A percentile compares a stretch with the other conserved stretches of the same genome.
These are phyloP conservation scores for Colletotrichum magnum DNA, from an alignment of 2,329 filamentous ascomycete species.

Conservation along the genomic window DNA sequence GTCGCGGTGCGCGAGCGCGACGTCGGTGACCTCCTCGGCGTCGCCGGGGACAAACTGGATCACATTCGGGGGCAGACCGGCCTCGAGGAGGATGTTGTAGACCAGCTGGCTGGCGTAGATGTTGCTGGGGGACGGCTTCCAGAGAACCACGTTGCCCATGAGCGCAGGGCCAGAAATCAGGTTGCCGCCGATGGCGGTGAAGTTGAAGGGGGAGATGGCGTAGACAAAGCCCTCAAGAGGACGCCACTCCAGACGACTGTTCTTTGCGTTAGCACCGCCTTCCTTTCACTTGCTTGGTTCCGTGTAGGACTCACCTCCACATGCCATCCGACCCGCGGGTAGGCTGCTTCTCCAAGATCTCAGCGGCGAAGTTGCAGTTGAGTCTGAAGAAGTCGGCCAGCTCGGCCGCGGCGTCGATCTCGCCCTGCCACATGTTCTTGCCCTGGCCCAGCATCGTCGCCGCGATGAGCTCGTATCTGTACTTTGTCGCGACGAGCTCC, in stretches of 20 bases:
- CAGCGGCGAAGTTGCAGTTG: constrained; percentile 49
- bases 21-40: constrained; percentile 52
- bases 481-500: constrained; percentile 48
- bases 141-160: constrained; percentile 58
- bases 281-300: too few relatives aligned
- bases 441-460: constrained; percentile 58
- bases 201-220: constrained; percentile 58
- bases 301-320: constrained; percentile 54
- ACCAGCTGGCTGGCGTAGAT: constrained; percentile 53
- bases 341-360: constrained; percentile 55
- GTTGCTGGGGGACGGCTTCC: constrained; percentile 55
- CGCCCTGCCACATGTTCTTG: constrained; percentile 57
- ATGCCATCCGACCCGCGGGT: constrained; percentile 48
- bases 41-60: constrained; percentile 57
- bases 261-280: constrained; percentile 11
- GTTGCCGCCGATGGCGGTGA: constrained; percentile 56
- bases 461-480: constrained; percentile 51
- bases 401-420: constrained; percentile 54
- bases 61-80: constrained; percentile 54
- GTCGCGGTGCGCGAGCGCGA: constrained; percentile 51
- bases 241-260: constrained; percentile 51
- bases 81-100: constrained; percentile 56
- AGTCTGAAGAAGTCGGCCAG: constrained; percentile 54
- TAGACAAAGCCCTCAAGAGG: constrained; percentile 60
- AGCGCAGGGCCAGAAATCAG: constrained; percentile 53